Evolutionary conservation across 192 early-diverging fungal genomes (phyloP).

Genomic region (Gigaspora rosea): DNA sequence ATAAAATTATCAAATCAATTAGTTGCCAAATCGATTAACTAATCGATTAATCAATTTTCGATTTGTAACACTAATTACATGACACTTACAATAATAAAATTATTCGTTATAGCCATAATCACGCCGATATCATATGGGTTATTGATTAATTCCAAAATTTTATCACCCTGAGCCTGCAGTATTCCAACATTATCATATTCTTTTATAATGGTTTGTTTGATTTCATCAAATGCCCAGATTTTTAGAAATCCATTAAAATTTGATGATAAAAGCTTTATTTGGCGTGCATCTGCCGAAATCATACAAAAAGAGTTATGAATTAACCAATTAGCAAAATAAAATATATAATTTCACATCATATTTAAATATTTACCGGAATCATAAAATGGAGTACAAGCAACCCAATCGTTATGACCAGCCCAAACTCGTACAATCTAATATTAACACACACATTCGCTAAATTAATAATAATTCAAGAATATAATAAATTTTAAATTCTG

Average conservation of each 20-base stretch:
- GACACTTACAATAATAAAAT: constrained; percentile 34
- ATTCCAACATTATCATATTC: constrained; percentile 35
- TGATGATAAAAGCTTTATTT: constrained; percentile 46
- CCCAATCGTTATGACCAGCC: constrained; percentile 61
- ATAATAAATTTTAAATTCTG: background rate
- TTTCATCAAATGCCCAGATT: constrained; percentile 56
- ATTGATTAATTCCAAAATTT: constrained; percentile 31
- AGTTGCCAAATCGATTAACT: too few relatives aligned
- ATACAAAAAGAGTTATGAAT: background rate
- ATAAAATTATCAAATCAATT: too few relatives aligned
- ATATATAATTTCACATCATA: too few relatives aligned
- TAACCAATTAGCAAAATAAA: background rate
- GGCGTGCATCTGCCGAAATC: constrained; percentile 37
- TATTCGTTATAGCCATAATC: constrained; percentile 39
- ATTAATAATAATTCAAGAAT: background rate
- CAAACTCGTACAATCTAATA: constrained; percentile 56
- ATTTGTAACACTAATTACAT: background rate
- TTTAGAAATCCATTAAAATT: constrained; percentile 51
- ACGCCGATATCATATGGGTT: constrained; percentile 35
- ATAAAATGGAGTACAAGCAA: constrained; percentile 50
- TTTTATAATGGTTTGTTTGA: constrained; percentile 46
- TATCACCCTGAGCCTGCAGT: constrained; percentile 28
- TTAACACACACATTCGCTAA: background rate
- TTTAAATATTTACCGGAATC: constrained; percentile 45
- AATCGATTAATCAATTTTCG: too few relatives aligned